These are phyloP conservation scores for Paracamarosporium sp. DNA, from an alignment of 2,329 filamentous ascomycete genomes.

Conservation along the genomic window DNA sequence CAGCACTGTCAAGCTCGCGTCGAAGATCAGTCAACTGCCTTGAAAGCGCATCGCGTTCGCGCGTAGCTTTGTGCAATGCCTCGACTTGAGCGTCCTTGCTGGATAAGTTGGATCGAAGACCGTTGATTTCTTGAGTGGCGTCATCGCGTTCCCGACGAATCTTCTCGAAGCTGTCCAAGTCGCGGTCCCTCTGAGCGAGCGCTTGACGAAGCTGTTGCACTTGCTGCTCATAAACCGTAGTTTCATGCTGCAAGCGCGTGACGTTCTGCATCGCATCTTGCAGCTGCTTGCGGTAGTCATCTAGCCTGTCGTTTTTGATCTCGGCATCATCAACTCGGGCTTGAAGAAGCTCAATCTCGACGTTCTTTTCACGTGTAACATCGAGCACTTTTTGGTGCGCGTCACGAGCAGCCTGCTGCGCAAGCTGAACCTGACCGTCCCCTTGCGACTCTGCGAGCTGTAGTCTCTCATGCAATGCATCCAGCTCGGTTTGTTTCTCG, in stretches of 20 bases:
- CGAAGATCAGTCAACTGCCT: constrained; percentile 38
- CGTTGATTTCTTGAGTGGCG: constrained; percentile 39
- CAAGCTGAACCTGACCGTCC: constrained; percentile 49
- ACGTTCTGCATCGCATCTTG: constrained; percentile 43
- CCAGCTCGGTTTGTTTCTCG: constrained; percentile 49
- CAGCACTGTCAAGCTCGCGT: constrained; percentile 37
- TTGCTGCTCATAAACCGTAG: constrained; percentile 38
- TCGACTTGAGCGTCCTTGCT: constrained; percentile 39
- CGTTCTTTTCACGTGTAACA: constrained; percentile 45
- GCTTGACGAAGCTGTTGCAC: constrained; percentile 39
- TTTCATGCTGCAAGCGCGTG: constrained; percentile 37
- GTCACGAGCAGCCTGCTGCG: constrained; percentile 48
- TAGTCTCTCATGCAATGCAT: constrained; percentile 49
- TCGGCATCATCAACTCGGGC: constrained; percentile 37
- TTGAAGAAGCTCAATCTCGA: constrained; percentile 46
- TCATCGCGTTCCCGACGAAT: constrained; percentile 40
- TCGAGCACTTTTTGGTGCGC: constrained; percentile 46
- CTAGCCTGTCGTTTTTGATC: constrained; percentile 14
- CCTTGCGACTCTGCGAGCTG: constrained; percentile 49
- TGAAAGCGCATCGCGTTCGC: constrained; percentile 35
- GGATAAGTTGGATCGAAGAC: constrained; percentile 35
- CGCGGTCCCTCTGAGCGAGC: constrained; percentile 37
- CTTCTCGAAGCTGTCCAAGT: constrained; percentile 33
- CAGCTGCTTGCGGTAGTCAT: constrained; percentile 43
- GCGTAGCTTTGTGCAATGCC: constrained; percentile 35